Evolutionary conservation across 83 land plant genomes (phyloP).

Genomic region (Picea abies): DNA sequence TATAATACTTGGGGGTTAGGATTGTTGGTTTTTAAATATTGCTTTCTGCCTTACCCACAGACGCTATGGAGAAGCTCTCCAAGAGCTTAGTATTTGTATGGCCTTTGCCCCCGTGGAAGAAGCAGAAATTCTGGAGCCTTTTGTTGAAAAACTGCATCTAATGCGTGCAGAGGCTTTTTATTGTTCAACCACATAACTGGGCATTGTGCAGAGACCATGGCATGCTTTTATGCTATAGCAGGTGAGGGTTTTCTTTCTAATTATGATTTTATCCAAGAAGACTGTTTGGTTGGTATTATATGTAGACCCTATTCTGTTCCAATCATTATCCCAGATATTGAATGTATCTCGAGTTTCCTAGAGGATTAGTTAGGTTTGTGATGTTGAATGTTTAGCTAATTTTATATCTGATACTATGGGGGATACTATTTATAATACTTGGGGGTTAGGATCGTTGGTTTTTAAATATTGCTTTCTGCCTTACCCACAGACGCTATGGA

Average conservation of each 20-base stretch:
- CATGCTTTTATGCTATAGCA: conserved; percentile 60
- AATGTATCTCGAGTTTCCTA: not conserved
- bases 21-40: not conserved
- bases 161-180: conserved; percentile 60
- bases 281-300: not conserved
- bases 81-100: conserved; percentile 86
- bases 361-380: not conserved
- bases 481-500: conserved; percentile 54
- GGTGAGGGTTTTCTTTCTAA: conserved; percentile 20
- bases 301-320: too few species aligned
- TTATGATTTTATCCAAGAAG: not conserved
- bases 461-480: not conserved
- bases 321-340: not conserved
- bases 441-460: not conserved
- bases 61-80: conserved; percentile 70
- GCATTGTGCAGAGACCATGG: conserved; percentile 65
- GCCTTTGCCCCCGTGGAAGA: conserved; percentile 78
- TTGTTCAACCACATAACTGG: conserved; percentile 75
- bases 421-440: not conserved
- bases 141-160: conserved; percentile 75
- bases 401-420: not conserved
- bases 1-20: not conserved
- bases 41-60: conserved; percentile 28
- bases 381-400: not conserved
- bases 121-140: conserved; percentile 58